Conservation (phyloP, 345 rosid genomes). For the Geranium rotundifolium region DNA sequence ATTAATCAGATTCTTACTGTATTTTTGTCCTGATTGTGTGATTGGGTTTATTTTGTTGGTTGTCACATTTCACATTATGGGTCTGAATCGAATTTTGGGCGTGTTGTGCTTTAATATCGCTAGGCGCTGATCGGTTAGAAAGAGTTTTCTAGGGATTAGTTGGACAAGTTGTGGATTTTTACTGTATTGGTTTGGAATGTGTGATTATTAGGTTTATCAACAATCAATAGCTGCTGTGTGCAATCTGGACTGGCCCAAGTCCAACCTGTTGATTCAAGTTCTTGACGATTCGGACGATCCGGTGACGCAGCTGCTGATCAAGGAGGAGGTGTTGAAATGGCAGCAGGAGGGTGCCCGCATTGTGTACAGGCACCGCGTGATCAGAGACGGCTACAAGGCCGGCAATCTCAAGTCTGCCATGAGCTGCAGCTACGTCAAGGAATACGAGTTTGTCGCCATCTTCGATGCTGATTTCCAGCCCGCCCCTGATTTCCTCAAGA, state of each 20-base stretch:
- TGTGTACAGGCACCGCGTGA: constrained; percentile 12
- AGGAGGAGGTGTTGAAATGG: constrained; percentile 15
- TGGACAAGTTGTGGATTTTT: too few species aligned
- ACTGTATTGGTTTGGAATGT: too few species aligned
- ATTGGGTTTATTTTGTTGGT: too few species aligned
- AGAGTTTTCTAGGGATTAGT: background rate
- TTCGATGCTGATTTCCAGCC: constrained; percentile 17
- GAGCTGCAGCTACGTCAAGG: constrained; percentile 16
- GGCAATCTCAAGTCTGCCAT: constrained; percentile 17
- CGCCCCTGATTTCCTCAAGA: constrained; percentile 12
- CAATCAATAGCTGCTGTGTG: constrained; percentile 18
- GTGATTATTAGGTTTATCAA: constrained; percentile 9
- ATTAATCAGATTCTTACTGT: too few species aligned
- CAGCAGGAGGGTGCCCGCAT: constrained; percentile 16
- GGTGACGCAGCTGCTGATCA: constrained; percentile 10
- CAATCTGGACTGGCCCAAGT: constrained; percentile 17
- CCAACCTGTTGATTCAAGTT: constrained; percentile 14
- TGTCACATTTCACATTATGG: too few species aligned
- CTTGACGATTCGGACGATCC: constrained; percentile 19
- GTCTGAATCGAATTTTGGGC: too few species aligned
- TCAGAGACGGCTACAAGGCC: constrained; percentile 16
- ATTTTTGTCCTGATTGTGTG: too few species aligned
- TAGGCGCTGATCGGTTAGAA: too few species aligned
- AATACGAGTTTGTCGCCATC: constrained; percentile 13
- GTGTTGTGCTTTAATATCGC: too few species aligned